Evolutionary conservation across 139 green algal genomes (phyloP), one percentile per base, ranked within the genome.

Genomic region (Asterochloris sp.): DNA sequence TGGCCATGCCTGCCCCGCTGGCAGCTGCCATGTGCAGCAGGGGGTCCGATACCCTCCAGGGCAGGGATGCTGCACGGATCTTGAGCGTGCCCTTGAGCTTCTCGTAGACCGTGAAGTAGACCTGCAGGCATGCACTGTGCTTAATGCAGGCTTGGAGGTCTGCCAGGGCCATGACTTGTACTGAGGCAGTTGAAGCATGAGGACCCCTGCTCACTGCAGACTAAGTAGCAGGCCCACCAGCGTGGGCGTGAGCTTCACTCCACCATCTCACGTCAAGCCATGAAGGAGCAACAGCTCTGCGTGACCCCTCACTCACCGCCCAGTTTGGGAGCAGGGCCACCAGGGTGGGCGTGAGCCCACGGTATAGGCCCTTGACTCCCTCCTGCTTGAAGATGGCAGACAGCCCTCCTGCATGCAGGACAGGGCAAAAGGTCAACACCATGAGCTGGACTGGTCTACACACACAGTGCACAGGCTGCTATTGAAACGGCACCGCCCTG

Each of bases 291-390:
- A 73, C 23, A 2, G n/a, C 66, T 24, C 19, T 73, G 66, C 66
- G 66, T 73, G 19, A 10, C 19, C 21, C 23, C 23, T 21, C 19
- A 62, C 90, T 88, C 73, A 98, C 95, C 14, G 96, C 97, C 97
- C 97, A 99, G 84, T 98, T 99, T 54, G 97, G 97, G 28, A 99
- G 91, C 78, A 99, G 89, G 10, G 97, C 97, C 38, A 98, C 84
- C 9, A 99, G 85, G 10, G 97, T 98, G 27, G 97, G 97, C 0
- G 93, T 93, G 11, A 99, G 88, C 0, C 97, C 97, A 8, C 93
- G 82, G 87, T 99, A 99, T 77, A 99, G 83, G 14, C 95, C 96
- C 4, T 73, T 74, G 11, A 93, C 67, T 8, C 96, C 96, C 82
- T 99, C 97, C 64, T 92, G 80, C 24, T 82, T 84, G 14, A 96